phyloP scores from a whole-genome alignment of 2,329 filamentous ascomycete genomes.

The Sordariomycetes sp. region DNA sequence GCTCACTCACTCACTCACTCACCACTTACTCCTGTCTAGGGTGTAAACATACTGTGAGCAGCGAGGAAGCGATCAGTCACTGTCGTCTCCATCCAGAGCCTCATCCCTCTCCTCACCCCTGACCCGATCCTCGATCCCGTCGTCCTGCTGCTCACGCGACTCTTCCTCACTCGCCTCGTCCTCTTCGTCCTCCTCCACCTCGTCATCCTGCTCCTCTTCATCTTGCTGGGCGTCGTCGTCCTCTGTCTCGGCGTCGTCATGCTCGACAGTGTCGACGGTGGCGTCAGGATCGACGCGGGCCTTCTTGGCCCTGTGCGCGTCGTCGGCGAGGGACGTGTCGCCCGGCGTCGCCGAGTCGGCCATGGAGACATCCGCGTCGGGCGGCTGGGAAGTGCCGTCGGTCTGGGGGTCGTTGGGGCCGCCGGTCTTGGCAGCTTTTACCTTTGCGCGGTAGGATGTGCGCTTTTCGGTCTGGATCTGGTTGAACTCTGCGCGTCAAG shows the following conservation, averaged over 20 bases:
- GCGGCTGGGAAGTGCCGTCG: too few relatives aligned
- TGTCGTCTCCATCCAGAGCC: slow-evolving; percentile 37
- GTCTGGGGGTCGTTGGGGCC: slow-evolving; percentile 21
- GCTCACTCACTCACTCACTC: too few relatives aligned
- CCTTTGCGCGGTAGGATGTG: slow-evolving; percentile 61
- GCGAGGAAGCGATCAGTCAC: too few relatives aligned
- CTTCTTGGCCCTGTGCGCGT: slow-evolving; percentile 28
- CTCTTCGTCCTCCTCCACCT: slow-evolving; percentile 35
- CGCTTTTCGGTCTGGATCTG: slow-evolving; percentile 66
- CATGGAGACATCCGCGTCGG: slow-evolving; percentile 12
- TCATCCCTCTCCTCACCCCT: slow-evolving; percentile 47
- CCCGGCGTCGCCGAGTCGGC: slow-evolving; percentile 13
- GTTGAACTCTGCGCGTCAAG: slow-evolving; percentile 50
- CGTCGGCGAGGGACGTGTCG: slow-evolving; percentile 18
- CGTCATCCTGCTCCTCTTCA: slow-evolving; percentile 29
- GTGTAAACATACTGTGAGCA: too few relatives aligned
- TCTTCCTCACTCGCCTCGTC: slow-evolving; percentile 31
- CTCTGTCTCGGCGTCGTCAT: slow-evolving; percentile 24
- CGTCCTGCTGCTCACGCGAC: slow-evolving; percentile 33
- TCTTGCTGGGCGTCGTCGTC: slow-evolving; percentile 20
- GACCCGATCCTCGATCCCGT: slow-evolving; percentile 34
- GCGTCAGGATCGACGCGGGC: slow-evolving; percentile 34
- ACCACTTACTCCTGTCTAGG: too few relatives aligned
- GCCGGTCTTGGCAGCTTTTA: slow-evolving; percentile 51
- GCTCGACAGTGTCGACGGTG: slow-evolving; percentile 22